Conservation (phyloP, 306 rosid species). For the Quercus parvula region DNA sequence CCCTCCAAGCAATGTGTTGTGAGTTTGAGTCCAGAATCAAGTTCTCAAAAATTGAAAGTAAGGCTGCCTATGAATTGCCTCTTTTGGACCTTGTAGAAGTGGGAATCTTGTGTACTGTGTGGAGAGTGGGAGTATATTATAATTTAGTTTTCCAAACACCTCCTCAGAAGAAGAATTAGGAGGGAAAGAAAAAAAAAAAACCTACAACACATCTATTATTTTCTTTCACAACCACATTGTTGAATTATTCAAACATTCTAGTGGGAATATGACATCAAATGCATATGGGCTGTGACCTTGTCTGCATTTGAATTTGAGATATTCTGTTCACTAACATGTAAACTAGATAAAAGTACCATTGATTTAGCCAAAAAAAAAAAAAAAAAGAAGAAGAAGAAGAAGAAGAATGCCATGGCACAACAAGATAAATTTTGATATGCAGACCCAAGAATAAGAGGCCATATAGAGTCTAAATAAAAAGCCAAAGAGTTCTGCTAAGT, state of each 20-base stretch:
- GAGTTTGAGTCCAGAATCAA: too few relatives aligned
- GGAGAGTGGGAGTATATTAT: too few relatives aligned
- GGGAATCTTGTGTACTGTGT: too few relatives aligned
- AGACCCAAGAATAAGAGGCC: constrained; percentile 36
- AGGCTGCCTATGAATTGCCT: too few relatives aligned
- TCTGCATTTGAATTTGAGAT: constrained; percentile 1
- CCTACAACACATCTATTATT: background rate
- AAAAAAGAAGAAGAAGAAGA: too few relatives aligned
- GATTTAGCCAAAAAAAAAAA: too few relatives aligned
- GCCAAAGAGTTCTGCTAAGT: constrained; percentile 44
- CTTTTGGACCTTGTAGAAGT: too few relatives aligned
- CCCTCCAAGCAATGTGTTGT: too few relatives aligned
- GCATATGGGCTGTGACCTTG: background rate
- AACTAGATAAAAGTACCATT: constrained; percentile 22
- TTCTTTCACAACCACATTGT: background rate
- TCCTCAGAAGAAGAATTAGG: background rate
- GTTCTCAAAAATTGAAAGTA: too few relatives aligned
- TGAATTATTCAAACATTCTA: background rate
- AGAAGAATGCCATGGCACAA: constrained; percentile 24
- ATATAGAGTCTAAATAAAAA: constrained; percentile 28
- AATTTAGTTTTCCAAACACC: too few relatives aligned
- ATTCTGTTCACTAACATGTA: background rate
- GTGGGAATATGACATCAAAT: background rate
- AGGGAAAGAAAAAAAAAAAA: background rate
- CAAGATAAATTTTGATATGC: constrained; percentile 36